Conservation (phyloP, 371 early-diverging fungal genomes). For the Lichtheimia corymbifera region DNA sequence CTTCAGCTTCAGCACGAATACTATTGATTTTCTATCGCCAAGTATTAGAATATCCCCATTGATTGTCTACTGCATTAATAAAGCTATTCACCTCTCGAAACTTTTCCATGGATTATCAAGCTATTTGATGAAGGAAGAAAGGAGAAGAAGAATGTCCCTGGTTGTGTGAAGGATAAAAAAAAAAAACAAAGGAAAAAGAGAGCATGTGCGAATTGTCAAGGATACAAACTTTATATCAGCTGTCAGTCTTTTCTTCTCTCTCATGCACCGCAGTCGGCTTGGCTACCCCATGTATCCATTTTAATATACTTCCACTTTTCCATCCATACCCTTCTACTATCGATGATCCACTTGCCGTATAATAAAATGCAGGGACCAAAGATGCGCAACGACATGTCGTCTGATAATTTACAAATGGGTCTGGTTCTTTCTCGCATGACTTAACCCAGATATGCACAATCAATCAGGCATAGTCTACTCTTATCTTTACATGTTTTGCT, state of each 20-base stretch:
- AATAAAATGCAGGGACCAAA: not conserved
- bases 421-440: not conserved
- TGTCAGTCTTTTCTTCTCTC: too few relatives aligned
- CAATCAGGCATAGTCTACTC: too few relatives aligned
- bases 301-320: too few relatives aligned
- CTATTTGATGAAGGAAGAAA: conserved; percentile 7
- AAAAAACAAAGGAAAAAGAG: conserved; percentile 7
- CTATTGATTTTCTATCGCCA: conserved; percentile 60
- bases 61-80: not conserved
- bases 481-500: not conserved
- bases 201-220: not conserved
- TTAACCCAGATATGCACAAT: not conserved
- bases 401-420: not conserved
- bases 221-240: not conserved
- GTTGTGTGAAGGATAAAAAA: conserved; percentile 4
- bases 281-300: not conserved
- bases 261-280: not conserved
- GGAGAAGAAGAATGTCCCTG: conserved; percentile 9
- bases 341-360: not conserved
- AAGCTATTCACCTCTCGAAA: conserved; percentile 33
- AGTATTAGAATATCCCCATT: not conserved
- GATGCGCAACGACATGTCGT: not conserved
- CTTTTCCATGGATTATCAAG: conserved; percentile 34
- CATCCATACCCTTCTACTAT: not conserved
- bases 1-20: conserved; percentile 73